Percentiles rank a stretch among this genome's conserved stretches.
Conservation (phyloP, 768 basidiomycete genomes). For the Amanita rubescens region DNA sequence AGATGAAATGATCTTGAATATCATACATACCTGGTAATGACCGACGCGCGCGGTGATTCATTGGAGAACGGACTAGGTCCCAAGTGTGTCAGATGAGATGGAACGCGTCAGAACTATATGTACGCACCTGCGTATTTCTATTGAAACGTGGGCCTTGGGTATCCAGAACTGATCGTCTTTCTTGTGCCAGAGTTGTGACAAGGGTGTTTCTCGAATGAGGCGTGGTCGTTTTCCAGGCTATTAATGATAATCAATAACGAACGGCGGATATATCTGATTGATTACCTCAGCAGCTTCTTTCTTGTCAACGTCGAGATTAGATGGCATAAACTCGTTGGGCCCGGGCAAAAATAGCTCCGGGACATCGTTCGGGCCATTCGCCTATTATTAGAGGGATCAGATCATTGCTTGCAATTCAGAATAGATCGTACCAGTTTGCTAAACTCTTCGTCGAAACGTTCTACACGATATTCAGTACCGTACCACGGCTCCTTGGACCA, state of each 20-base stretch:
- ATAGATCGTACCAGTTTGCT: conserved; percentile 36
- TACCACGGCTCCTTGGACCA: conserved; percentile 91
- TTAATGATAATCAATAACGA: conserved; percentile 5
- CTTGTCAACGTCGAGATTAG: conserved; percentile 78
- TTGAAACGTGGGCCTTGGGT: conserved; percentile 73
- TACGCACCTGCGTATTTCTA: conserved; percentile 68
- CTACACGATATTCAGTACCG: conserved; percentile 80
- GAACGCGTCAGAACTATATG: neutral
- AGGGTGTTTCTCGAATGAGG: conserved; percentile 62
- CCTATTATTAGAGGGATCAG: conserved; percentile 31
- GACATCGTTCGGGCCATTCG: conserved; percentile 54
- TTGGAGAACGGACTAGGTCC: conserved; percentile 46
- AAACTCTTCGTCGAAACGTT: conserved; percentile 59
- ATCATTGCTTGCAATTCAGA: neutral
- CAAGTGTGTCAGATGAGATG: neutral
- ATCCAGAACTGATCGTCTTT: conserved; percentile 97
- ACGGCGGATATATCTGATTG: conserved; percentile 9
- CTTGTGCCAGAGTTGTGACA: conserved; percentile 89
- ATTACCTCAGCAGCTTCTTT: conserved; percentile 54
- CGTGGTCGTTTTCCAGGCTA: conserved; percentile 72
- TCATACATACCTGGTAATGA: conserved; percentile 57
- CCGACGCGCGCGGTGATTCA: conserved; percentile 57
- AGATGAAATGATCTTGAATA: neutral
- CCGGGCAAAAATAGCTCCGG: conserved; percentile 70
- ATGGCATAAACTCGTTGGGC: conserved; percentile 88